phyloP scores from a whole-genome alignment of 2,329 filamentous ascomycete species.

The Arthrobotrys pseudoclavata region DNA sequence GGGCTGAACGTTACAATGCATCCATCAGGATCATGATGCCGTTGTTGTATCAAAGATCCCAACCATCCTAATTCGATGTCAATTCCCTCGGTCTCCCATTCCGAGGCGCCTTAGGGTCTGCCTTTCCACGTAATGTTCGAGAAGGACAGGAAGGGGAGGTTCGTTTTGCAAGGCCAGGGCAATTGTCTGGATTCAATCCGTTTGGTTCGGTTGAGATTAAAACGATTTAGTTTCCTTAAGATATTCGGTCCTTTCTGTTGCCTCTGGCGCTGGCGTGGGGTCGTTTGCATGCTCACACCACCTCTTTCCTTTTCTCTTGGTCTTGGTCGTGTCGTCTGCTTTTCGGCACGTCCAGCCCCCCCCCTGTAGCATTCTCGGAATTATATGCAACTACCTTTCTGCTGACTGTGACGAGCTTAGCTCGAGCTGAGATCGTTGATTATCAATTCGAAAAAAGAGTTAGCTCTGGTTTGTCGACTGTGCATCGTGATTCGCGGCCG shows the following conservation, averaged over 20 bases:
- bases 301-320: slow-evolving; percentile 40
- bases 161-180: slow-evolving; percentile 26
- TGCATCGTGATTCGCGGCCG: slow-evolving; percentile 36
- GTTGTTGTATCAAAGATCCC: slow-evolving; percentile 8
- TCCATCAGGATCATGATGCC: slow-evolving; percentile 24
- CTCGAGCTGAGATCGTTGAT: slow-evolving; percentile 42
- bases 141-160: slow-evolving; percentile 33
- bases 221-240: slow-evolving; percentile 25
- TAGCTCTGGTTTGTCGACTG: slow-evolving; percentile 14
- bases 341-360: slow-evolving; percentile 34
- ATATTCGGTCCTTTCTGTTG: slow-evolving; percentile 14
- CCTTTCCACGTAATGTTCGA: slow-evolving; percentile 59
- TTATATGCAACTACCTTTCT: slow-evolving; percentile 36
- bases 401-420: slow-evolving; percentile 45
- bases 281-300: slow-evolving; percentile 49
- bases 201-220: slow-evolving; percentile 53
- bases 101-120: slow-evolving; percentile 53
- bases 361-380: slow-evolving; percentile 40
- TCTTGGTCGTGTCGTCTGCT: slow-evolving; percentile 19
- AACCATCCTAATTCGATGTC: slow-evolving; percentile 6
- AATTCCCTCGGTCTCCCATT: slow-evolving; percentile 31
- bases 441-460: slow-evolving; percentile 23
- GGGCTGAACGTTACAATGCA: slow-evolving; percentile 19
- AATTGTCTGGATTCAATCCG: slow-evolving; percentile 39
- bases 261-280: slow-evolving; percentile 49